Conservation (phyloP, 2,329 filamentous ascomycete genomes). For the Xylariaceae sp. region DNA sequence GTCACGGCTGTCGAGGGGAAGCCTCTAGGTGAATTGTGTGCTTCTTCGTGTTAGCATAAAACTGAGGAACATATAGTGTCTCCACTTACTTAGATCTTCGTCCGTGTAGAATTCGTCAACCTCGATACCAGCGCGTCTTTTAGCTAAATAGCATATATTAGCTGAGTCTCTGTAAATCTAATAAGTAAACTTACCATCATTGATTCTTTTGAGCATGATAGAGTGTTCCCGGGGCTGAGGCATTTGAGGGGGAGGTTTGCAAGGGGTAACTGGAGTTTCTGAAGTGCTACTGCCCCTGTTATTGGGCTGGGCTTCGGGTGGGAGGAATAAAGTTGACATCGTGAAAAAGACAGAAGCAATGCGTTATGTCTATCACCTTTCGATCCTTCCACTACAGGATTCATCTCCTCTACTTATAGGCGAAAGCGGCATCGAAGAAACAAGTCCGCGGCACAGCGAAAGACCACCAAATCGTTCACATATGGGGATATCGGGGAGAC, state of each 20-base stretch:
- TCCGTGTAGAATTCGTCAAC: constrained; percentile 21
- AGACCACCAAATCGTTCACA: constrained; percentile 4
- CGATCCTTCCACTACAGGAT: background rate
- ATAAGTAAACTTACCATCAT: background rate
- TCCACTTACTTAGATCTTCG: constrained; percentile 19
- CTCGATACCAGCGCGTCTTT: background rate
- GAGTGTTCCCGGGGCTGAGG: constrained; percentile 5
- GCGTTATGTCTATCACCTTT: background rate
- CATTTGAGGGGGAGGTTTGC: background rate
- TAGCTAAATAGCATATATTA: constrained; percentile 14
- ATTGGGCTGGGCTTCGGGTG: constrained; percentile 2
- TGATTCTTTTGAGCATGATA: constrained; percentile 10
- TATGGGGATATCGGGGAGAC: background rate
- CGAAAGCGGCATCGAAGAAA: background rate
- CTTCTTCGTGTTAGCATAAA: background rate
- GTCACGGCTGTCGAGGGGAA: constrained; percentile 18
- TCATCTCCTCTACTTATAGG: constrained; percentile 13
- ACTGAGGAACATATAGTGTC: too few relatives aligned
- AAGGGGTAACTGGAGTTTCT: constrained; percentile 3
- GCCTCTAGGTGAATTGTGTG: constrained; percentile 9
- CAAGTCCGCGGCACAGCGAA: background rate
- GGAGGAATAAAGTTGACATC: constrained; percentile 14
- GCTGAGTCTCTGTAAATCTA: background rate
- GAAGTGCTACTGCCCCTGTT: background rate
- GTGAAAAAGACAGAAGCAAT: background rate